Evolutionary conservation across 202 grass and related monocot species (phyloP).

Genomic region (Saccharum hybrid): DNA sequence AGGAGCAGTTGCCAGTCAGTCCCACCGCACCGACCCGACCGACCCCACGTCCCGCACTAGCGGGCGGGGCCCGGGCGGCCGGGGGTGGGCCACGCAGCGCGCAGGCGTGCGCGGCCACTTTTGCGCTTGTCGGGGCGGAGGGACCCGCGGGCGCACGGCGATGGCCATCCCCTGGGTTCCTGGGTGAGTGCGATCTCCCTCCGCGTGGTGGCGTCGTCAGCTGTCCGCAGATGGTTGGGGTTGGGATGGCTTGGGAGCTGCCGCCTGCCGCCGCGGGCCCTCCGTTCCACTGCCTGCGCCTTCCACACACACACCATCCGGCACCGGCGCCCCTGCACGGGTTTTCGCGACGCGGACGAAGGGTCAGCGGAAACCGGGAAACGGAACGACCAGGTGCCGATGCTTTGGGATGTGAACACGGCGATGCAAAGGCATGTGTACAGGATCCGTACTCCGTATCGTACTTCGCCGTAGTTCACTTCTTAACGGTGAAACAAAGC

Average conservation of each 20-base stretch:
- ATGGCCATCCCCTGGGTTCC: not conserved
- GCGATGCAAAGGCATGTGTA: not conserved
- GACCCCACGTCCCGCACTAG: slow-evolving; percentile 45
- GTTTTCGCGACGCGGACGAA: not conserved
- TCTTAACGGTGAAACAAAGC: not conserved
- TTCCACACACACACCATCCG: not conserved
- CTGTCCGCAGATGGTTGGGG: slow-evolving; percentile 15
- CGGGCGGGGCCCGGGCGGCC: slow-evolving; percentile 6
- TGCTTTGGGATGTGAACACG: not conserved
- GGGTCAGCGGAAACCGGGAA: not conserved
- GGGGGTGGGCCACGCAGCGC: slow-evolving; percentile 28
- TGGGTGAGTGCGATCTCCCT: slow-evolving; percentile 33
- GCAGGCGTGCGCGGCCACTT: slow-evolving; percentile 62
- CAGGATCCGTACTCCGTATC: not conserved
- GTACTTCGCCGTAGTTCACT: not conserved
- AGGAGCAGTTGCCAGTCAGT: slow-evolving; percentile 10
- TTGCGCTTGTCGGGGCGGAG: slow-evolving; percentile 46
- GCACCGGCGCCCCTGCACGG: not conserved
- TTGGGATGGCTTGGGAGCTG: not conserved
- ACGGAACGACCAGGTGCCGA: not conserved
- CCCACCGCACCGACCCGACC: not conserved
- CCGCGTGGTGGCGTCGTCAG: not conserved
- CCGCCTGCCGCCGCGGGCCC: slow-evolving; percentile 18
- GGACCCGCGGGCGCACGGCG: not conserved
- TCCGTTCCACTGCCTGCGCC: not conserved